A percentile compares a stretch with the other conserved stretches of the same genome.
Evolutionary conservation across 139 green algal species (phyloP).

Genomic region (Tetradesmus obliquus): DNA sequence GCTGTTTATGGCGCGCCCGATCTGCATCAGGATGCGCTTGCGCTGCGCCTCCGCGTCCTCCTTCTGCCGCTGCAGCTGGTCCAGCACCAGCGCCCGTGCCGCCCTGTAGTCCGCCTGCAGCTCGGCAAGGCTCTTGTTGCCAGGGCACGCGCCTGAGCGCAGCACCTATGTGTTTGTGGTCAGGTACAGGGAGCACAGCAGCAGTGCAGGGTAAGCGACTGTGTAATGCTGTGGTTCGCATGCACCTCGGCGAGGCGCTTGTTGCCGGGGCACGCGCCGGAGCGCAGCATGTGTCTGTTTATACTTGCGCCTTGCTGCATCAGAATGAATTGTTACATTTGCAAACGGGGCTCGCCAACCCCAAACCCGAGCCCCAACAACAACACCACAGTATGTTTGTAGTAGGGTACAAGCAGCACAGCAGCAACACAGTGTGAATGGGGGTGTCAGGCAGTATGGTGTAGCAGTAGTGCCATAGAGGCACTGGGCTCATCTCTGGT

Average conservation of each 20-base stretch:
- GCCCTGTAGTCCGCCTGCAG: slow-evolving; percentile 36
- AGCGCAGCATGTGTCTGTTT: slow-evolving; percentile 18
- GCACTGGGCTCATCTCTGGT: no score
- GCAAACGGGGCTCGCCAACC: no score
- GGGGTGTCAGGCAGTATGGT: not conserved
- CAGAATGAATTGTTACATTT: no score
- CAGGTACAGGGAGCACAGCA: not conserved
- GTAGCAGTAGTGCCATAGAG: no score
- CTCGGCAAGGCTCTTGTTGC: slow-evolving; percentile 36
- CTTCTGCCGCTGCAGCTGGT: slow-evolving; percentile 27
- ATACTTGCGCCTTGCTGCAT: not conserved
- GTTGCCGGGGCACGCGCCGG: slow-evolving; percentile 5
- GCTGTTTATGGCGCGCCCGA: slow-evolving; percentile 37
- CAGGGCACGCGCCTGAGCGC: slow-evolving; percentile 1
- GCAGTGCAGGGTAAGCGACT: not conserved
- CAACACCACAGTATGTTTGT: no score
- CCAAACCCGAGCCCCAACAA: no score
- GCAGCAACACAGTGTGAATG: not conserved
- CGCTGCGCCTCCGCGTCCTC: slow-evolving; percentile 43
- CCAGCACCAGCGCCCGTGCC: slow-evolving; percentile 31
- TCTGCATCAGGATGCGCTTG: slow-evolving; percentile 36
- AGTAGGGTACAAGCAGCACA: not conserved
- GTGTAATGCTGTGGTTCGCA: slow-evolving; percentile 17
- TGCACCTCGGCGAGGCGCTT: slow-evolving; percentile 38
- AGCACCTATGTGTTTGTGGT: slow-evolving; percentile 14